Evolutionary conservation across 768 basidiomycete species (phyloP), one percentile per base, ranked within the genome.

Genomic region (Pleurotus djamor): DNA sequence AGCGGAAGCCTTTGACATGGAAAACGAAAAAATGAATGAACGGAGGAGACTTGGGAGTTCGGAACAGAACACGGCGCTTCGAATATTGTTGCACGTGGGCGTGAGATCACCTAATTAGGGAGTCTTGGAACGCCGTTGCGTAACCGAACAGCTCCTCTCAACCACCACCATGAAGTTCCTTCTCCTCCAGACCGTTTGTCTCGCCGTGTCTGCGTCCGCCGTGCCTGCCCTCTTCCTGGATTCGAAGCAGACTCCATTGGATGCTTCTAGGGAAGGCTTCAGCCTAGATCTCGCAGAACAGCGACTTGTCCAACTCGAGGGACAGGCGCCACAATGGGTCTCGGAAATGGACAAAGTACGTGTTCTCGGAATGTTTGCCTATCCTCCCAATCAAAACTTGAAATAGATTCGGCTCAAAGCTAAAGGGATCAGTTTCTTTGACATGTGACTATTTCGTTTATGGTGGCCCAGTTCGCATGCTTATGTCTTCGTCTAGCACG

Each of bases 321-420:
- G 82, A 37, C 76, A 85, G 67, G 76, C 76, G 9, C 88, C 92
- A 3, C 81, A 88, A 54, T 89, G 85, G 88, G 89, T 94, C 76
- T 84, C 93, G 12, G 95, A 97, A 73, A 74, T 90, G n/a, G 88
- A 95, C 65, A 97, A 96, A 87, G 91, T 89, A 34, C 7, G 64
- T 55, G 41, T 59, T 32, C 21, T 9, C 7, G n/a, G 35, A 34
- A 37, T 17, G 59, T 52, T 34, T 62, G 21, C 50, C 28, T 48
- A 50, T 51, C 17, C 56, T 48, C 35, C 61, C 55, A 28, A 28
- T 28, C 21, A 28, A 63, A 59, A 50, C 61, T 37, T 54, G 58
- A 44, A 59, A 33, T 64, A 94, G 92, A 89, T 96, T 61, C 76
- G 85, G 66, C 82, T 86, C 61, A 96, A 91, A 73, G 86, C 86